A percentile compares a stretch with the other conserved stretches of the same genome.
phyloP scores from a whole-genome alignment of 306 rosid genomes.

The Citrullus amarus region DNA sequence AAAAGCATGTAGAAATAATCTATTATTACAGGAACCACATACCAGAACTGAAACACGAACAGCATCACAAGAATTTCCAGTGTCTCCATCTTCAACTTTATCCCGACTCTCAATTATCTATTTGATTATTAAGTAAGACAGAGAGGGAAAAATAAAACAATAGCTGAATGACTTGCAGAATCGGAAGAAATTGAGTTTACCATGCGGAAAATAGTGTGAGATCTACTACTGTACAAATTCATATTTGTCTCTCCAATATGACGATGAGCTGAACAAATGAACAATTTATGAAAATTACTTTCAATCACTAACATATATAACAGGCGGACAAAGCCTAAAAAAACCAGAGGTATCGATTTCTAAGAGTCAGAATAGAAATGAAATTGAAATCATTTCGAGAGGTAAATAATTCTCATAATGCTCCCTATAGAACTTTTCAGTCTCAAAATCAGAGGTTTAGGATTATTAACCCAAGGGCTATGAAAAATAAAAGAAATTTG shows the following conservation, averaged over 20 bases:
- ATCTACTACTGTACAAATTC: slow-evolving; percentile 89
- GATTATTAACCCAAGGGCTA: neutral
- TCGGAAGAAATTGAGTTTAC: slow-evolving; percentile 26
- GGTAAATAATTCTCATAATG: neutral
- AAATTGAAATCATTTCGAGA: neutral
- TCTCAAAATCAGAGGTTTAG: neutral
- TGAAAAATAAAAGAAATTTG: neutral
- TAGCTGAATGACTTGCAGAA: neutral
- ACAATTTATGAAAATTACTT: neutral
- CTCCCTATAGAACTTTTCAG: neutral
- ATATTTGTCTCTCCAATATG: slow-evolving; percentile 97
- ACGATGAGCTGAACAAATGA: slow-evolving; percentile 65
- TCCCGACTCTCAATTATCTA: slow-evolving; percentile 92
- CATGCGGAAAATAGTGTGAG: slow-evolving; percentile 97
- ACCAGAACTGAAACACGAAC: slow-evolving; percentile 96
- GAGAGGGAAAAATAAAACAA: slow-evolving; percentile 5
- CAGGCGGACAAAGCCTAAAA: neutral
- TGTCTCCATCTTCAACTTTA: slow-evolving; percentile 54
- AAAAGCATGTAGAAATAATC: neutral
- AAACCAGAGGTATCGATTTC: neutral
- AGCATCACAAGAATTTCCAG: slow-evolving; percentile 58
- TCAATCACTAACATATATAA: neutral
- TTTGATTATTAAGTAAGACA: slow-evolving; percentile 8
- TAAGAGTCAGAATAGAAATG: neutral
- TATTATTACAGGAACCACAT: slow-evolving; percentile 14